Evolutionary conservation across 495 filamentous ascomycete species (phyloP).

Genomic region (Penicillium steckii): DNA sequence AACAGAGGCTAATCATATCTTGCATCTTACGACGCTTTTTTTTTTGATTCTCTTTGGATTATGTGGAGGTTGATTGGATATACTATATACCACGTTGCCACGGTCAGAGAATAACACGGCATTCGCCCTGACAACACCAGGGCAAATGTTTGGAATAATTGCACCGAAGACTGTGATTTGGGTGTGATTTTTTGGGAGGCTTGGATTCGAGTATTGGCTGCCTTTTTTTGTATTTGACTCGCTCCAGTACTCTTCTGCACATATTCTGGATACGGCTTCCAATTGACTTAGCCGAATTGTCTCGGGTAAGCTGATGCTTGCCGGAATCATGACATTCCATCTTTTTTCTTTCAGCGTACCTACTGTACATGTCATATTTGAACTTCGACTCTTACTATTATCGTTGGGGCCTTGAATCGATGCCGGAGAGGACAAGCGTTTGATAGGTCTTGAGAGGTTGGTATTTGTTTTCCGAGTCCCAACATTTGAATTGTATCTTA

Average conservation of each 20-base stretch:
- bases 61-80: neutral
- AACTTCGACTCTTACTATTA: no score
- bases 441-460: no score
- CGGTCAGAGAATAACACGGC: neutral
- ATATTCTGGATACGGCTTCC: neutral
- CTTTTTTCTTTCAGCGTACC: neutral
- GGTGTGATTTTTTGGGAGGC: no score
- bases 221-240: neutral
- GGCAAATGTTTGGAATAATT: no score
- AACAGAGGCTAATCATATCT: neutral
- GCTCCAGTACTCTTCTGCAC: neutral
- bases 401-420: no score
- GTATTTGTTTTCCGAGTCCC: no score
- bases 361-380: no score
- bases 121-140: no score
- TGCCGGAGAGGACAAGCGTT: no score
- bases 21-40: neutral
- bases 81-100: neutral
- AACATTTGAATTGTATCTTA: no score
- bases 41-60: neutral
- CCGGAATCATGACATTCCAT: neutral
- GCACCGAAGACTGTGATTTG: no score
- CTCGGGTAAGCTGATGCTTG: neutral
- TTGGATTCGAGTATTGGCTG: no score
- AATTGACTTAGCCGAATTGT: neutral